Conservation (phyloP, 768 basidiomycete genomes). For the Suillus subluteus region DNA sequence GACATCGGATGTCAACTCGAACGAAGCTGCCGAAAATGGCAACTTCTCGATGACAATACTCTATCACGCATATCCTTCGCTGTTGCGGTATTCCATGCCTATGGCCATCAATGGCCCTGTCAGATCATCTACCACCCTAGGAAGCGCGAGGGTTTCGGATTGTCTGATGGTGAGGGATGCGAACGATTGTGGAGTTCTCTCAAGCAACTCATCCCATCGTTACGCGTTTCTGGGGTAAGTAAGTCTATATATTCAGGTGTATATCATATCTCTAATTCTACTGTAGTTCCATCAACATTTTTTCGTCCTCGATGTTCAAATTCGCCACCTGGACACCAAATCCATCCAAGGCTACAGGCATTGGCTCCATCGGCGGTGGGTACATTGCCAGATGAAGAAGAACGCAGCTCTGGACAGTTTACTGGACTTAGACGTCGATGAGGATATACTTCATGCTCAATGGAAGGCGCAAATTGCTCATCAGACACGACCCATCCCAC, state of each 20-base stretch:
- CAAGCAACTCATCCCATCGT: constrained; percentile 22
- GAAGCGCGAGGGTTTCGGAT: constrained; percentile 31
- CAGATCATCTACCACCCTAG: constrained; percentile 40
- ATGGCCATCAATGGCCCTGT: constrained; percentile 39
- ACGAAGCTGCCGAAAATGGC: constrained; percentile 18
- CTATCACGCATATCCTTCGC: constrained; percentile 22
- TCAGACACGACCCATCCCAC: constrained; percentile 10
- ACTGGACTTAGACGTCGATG: background rate
- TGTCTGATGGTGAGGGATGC: constrained; percentile 40
- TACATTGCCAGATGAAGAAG: background rate
- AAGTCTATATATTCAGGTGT: background rate
- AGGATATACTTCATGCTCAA: background rate
- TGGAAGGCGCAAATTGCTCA: constrained; percentile 10
- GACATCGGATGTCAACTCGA: constrained; percentile 29
- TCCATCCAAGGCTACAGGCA: constrained; percentile 4
- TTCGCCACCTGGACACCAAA: constrained; percentile 4
- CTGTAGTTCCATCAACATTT: constrained; percentile 15
- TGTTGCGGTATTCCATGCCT: constrained; percentile 40
- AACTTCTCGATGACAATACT: background rate
- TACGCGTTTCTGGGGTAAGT: constrained; percentile 25
- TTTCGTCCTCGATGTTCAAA: constrained; percentile 15
- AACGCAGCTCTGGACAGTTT: background rate
- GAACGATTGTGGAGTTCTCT: constrained; percentile 40
- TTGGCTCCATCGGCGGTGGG: constrained; percentile 9
- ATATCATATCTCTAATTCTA: background rate